These are phyloP conservation scores for Monosporascus sp. DNA, from an alignment of 2,329 filamentous ascomycete genomes.

Conservation along the genomic window DNA sequence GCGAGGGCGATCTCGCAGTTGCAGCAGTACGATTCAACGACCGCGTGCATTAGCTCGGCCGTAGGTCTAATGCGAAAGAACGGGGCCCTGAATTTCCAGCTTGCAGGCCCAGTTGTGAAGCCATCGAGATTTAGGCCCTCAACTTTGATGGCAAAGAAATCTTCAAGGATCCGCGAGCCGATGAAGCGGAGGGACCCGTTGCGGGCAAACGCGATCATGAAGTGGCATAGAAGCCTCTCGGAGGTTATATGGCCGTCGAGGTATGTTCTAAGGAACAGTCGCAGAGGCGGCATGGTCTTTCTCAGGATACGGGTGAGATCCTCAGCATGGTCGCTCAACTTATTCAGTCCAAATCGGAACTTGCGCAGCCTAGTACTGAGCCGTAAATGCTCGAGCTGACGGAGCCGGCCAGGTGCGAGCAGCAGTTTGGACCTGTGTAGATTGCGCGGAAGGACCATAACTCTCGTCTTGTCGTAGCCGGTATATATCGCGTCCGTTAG, in stretches of 20 bases:
- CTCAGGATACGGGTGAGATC: slow-evolving; percentile 24
- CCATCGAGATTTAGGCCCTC: slow-evolving; percentile 1
- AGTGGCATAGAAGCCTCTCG: slow-evolving; percentile 35
- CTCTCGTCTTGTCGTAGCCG: slow-evolving; percentile 37
- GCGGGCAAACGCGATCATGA: slow-evolving; percentile 38
- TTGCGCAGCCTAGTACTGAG: slow-evolving; percentile 5
- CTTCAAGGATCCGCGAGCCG: slow-evolving; percentile 22
- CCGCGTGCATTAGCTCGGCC: slow-evolving; percentile 51
- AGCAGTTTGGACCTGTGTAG: slow-evolving; percentile 22
- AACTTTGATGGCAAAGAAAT: slow-evolving; percentile 23
- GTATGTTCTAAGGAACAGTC: slow-evolving; percentile 24
- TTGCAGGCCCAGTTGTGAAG: neutral
- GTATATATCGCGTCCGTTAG: slow-evolving; percentile 41
- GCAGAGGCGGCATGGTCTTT: slow-evolving; percentile 19
- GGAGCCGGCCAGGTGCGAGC: neutral
- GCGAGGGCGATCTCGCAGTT: slow-evolving; percentile 59
- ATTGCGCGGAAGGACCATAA: slow-evolving; percentile 36
- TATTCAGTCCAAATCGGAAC: slow-evolving; percentile 28
- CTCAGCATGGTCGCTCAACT: slow-evolving; percentile 18
- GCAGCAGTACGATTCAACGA: slow-evolving; percentile 65
- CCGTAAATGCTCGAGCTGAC: slow-evolving; percentile 18
- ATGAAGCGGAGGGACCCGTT: slow-evolving; percentile 30
- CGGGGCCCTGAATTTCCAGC: neutral
- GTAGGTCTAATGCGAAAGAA: slow-evolving; percentile 42
- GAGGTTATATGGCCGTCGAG: slow-evolving; percentile 25